A percentile compares a stretch with the other conserved stretches of the same genome.
phyloP scores from a whole-genome alignment of 1,139 yeast species.

The Wickerhamiella infanticola region DNA sequence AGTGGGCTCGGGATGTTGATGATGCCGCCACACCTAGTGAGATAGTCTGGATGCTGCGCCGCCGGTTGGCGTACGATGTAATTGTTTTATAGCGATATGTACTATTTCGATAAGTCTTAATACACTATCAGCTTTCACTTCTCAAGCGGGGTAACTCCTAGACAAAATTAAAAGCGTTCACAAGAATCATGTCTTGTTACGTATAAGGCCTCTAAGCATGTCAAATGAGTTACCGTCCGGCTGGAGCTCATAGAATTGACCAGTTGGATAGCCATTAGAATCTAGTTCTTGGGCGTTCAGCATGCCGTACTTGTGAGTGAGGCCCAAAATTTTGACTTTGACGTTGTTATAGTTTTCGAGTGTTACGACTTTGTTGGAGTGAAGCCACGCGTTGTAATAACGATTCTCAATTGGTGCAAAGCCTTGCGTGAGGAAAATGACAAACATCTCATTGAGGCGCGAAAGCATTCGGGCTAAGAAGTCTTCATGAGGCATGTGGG shows the following conservation, averaged over 20 bases:
- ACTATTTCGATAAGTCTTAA: not conserved
- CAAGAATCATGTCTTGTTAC: conserved; percentile 26
- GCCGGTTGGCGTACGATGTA: conserved; percentile 10
- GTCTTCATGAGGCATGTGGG: conserved; percentile 42
- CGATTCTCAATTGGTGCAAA: conserved; percentile 51
- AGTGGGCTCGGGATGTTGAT: conserved; percentile 8
- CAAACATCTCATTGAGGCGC: conserved; percentile 46
- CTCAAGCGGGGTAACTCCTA: too few relatives aligned
- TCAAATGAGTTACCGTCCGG: conserved; percentile 98
- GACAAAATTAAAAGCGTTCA: too few relatives aligned
- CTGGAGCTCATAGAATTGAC: conserved; percentile 51
- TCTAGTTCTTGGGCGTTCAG: conserved; percentile 56
- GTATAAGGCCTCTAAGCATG: conserved; percentile 82
- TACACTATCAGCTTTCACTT: too few relatives aligned
- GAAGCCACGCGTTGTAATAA: conserved; percentile 81
- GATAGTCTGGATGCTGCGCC: conserved; percentile 10
- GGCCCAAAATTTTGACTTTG: conserved; percentile 59
- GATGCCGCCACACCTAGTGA: conserved; percentile 5
- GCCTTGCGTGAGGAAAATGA: conserved; percentile 47
- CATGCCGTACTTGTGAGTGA: conserved; percentile 71
- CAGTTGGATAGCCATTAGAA: conserved; percentile 30
- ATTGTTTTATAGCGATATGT: not conserved
- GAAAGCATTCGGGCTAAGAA: conserved; percentile 57
- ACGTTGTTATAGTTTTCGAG: conserved; percentile 33
- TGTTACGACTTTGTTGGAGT: conserved; percentile 47